phyloP scores from a whole-genome alignment of 495 filamentous ascomycete genomes.

The Hyaloscypha variabilis region DNA sequence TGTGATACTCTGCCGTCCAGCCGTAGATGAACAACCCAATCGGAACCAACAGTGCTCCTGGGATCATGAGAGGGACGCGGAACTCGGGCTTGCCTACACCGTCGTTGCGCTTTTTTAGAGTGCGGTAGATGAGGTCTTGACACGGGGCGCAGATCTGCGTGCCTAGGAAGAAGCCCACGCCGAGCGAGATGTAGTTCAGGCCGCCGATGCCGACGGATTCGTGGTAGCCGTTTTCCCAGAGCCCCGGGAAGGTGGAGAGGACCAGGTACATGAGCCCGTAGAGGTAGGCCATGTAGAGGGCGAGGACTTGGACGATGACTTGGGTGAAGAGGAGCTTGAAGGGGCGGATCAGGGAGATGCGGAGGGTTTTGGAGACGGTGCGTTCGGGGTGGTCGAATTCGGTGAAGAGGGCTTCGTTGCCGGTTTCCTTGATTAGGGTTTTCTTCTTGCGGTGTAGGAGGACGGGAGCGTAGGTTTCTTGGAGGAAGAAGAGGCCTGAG shows the following conservation, averaged over 20 bases:
- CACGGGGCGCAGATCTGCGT: constrained; percentile 58
- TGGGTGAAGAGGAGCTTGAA: constrained; percentile 62
- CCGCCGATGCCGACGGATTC: constrained; percentile 63
- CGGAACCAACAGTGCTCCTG: constrained; percentile 61
- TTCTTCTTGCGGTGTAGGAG: constrained; percentile 59
- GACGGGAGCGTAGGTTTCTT: constrained; percentile 69
- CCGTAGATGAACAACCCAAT: constrained; percentile 72
- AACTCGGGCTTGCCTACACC: constrained; percentile 65
- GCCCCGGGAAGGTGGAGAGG: constrained; percentile 65
- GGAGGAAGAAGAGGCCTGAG: constrained; percentile 65
- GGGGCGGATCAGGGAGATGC: constrained; percentile 58
- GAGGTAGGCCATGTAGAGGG: constrained; percentile 67
- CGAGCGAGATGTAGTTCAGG: constrained; percentile 63
- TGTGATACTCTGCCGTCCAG: constrained; percentile 63
- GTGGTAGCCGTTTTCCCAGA: constrained; percentile 65
- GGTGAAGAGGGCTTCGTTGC: constrained; percentile 62
- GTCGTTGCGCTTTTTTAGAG: constrained; percentile 61
- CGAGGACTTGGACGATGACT: constrained; percentile 60
- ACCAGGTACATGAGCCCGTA: constrained; percentile 77
- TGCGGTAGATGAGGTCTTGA: constrained; percentile 58
- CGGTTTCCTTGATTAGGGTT: constrained; percentile 61
- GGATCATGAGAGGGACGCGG: constrained; percentile 64
- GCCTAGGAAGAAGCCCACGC: constrained; percentile 56
- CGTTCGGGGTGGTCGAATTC: constrained; percentile 60
- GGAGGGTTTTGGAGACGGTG: constrained; percentile 45